Base-by-base conservation (phyloP, 129 eudicot species). In the Rutidosis leptorrhynchoides region DNA sequence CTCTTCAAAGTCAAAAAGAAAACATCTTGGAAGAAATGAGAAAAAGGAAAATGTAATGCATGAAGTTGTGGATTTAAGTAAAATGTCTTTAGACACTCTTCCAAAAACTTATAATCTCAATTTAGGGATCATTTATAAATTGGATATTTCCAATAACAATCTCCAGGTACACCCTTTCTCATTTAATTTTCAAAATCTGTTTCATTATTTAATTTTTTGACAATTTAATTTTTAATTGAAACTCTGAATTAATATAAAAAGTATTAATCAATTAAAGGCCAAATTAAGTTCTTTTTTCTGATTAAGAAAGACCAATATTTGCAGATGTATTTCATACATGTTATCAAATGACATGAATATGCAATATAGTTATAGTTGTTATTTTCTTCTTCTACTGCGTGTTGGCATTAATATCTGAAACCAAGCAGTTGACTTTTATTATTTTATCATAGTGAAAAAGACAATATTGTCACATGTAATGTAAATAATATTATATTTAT, bases 71-170 rank as follows among this genome's bases (percentile, higher is more conserved):
- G 97, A 90, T 83, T 68, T 86, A 65, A 90, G 95, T 82, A 90
- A 85, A 26, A 58, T 75, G 87, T 79, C 79, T 49, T 66, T 86
- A 65, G 83, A 90, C 5, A 48, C 53, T 29, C 85, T 90, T 32
- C 95, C 91, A 6, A 74, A 65, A 72, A 77, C 85, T 56, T 58
- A 80, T 61, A 46, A 74, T 59, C 56, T 87, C 28, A 86, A 86
- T 78, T 55, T 86, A 23, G 89, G 80, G 21, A 21, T 77, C 14
- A 80, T 90, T 35, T 82, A 82, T 77, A 86, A 84, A 68, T 73
- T 90, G 71, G 87, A 90, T 63, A 82, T 90, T 65, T 90, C 97
- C 77, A 86, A 86, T 59, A 90, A 90, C 78, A 84, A 87, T 77
- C 83, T 90, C 74, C 91, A 86, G 97, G 97, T 89, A 73, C n/a